phyloP scores from a whole-genome alignment of 768 basidiomycete genomes.

The Tricholoma bakamatsutake region DNA sequence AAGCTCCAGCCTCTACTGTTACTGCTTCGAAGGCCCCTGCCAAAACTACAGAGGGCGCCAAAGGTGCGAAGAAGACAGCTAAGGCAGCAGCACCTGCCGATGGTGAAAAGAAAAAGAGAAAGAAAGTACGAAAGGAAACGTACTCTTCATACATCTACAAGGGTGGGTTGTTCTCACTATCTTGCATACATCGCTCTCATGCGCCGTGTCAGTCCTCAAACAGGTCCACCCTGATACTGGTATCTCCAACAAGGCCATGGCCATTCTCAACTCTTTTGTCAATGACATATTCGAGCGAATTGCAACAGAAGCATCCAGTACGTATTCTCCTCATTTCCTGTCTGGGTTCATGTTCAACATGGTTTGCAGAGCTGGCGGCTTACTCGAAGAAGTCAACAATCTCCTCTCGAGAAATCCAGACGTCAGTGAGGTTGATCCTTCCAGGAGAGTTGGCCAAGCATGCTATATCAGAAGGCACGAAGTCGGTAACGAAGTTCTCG shows the following conservation, averaged over 20 bases:
- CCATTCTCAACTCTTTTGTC: slow-evolving; percentile 93
- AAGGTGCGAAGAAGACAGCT: slow-evolving; percentile 79
- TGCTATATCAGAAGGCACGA: slow-evolving; percentile 91
- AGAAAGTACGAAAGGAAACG: slow-evolving; percentile 84
- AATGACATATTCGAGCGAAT: slow-evolving; percentile 96
- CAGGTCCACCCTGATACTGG: slow-evolving; percentile 99
- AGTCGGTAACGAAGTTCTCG: slow-evolving; percentile 87
- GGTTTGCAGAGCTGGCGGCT: slow-evolving; percentile 81
- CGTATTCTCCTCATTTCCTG: slow-evolving; percentile 20
- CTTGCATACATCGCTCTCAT: not conserved
- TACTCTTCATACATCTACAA: slow-evolving; percentile 94
- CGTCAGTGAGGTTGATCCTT: slow-evolving; percentile 92
- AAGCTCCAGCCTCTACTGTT: slow-evolving; percentile 62
- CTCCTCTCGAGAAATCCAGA: slow-evolving; percentile 97
- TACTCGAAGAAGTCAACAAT: slow-evolving; percentile 99
- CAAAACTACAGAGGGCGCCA: slow-evolving; percentile 52
- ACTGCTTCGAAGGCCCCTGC: slow-evolving; percentile 69
- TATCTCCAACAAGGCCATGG: slow-evolving; percentile 99
- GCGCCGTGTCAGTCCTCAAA: slow-evolving; percentile 63
- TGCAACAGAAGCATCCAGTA: slow-evolving; percentile 85
- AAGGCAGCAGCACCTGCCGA: slow-evolving; percentile 58
- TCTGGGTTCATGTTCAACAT: no score
- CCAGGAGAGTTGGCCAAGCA: slow-evolving; percentile 95
- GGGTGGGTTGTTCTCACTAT: slow-evolving; percentile 35
- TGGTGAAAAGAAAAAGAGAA: slow-evolving; percentile 83